phyloP scores from a whole-genome alignment of 2,329 filamentous ascomycete genomes.

The Claviceps maximensis region DNA sequence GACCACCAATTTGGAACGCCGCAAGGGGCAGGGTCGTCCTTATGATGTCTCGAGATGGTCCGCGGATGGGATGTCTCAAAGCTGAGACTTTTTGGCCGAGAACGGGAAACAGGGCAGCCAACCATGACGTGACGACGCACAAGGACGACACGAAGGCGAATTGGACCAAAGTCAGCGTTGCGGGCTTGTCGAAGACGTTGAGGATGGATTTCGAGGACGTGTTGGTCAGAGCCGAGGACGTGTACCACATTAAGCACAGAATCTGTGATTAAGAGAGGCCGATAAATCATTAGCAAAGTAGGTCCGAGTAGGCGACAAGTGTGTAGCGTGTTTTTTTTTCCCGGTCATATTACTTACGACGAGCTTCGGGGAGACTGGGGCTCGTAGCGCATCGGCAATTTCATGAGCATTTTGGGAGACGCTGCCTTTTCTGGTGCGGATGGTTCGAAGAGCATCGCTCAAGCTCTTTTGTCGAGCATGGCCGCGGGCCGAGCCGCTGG shows the following conservation, averaged over 20 bases:
- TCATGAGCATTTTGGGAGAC: constrained; percentile 89
- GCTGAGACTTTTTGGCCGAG: constrained; percentile 63
- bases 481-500: constrained; percentile 24
- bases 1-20: constrained; percentile 82
- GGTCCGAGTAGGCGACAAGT: background rate
- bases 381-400: constrained; percentile 78
- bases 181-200: constrained; percentile 78
- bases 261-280: constrained; percentile 47
- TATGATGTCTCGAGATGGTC: constrained; percentile 70
- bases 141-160: constrained; percentile 86
- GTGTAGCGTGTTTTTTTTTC: background rate
- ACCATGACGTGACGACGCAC: constrained; percentile 67
- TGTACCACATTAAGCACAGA: constrained; percentile 85
- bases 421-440: constrained; percentile 68
- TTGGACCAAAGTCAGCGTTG: constrained; percentile 83
- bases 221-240: constrained; percentile 89
- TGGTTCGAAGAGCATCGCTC: constrained; percentile 73
- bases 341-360: constrained; percentile 44
- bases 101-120: constrained; percentile 58
- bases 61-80: constrained; percentile 70
- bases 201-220: constrained; percentile 96
- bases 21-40: constrained; percentile 81
- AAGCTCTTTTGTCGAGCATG: constrained; percentile 76
- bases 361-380: constrained; percentile 76
- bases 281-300: constrained; percentile 6